Evolutionary conservation across 805 yeast genomes (phyloP).

Genomic region (Myxozyma udenii): DNA sequence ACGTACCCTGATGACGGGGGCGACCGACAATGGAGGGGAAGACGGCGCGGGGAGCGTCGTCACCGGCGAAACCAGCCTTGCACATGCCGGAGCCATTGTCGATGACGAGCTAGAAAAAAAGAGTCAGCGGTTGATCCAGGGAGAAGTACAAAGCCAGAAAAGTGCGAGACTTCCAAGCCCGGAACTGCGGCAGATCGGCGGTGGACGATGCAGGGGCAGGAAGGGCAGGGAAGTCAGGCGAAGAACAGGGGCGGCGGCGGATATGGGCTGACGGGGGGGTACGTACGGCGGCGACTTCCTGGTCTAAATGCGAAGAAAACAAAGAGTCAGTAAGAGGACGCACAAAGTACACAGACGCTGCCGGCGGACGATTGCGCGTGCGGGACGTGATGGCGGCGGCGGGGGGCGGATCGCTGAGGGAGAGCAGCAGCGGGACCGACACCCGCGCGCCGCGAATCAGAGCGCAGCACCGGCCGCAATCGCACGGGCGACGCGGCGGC

Average conservation of each 20-base stretch:
- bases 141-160: not conserved
- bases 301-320: conserved; percentile 36
- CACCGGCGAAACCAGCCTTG: conserved; percentile 99
- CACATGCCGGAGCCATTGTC: conserved; percentile 99
- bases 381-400: not conserved
- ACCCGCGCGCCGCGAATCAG: not conserved
- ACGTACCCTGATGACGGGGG: conserved; percentile 99
- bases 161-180: not conserved
- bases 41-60: conserved; percentile 99
- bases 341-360: conserved; percentile 2
- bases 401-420: not conserved
- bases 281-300: conserved; percentile 51
- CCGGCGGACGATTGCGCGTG: not conserved
- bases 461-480: not conserved
- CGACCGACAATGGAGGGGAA: conserved; percentile 99
- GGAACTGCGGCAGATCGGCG: not conserved
- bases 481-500: not conserved
- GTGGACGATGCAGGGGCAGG: not conserved
- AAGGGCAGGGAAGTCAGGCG: conserved; percentile 6
- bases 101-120: conserved; percentile 69
- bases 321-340: conserved; percentile 3
- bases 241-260: not conserved
- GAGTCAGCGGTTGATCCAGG: conserved; percentile 36
- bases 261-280: not conserved
- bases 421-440: no score